Evolutionary conservation across 352 stramenopile genomes (phyloP).

Genomic region (Pythium rhizo-oryzae): DNA sequence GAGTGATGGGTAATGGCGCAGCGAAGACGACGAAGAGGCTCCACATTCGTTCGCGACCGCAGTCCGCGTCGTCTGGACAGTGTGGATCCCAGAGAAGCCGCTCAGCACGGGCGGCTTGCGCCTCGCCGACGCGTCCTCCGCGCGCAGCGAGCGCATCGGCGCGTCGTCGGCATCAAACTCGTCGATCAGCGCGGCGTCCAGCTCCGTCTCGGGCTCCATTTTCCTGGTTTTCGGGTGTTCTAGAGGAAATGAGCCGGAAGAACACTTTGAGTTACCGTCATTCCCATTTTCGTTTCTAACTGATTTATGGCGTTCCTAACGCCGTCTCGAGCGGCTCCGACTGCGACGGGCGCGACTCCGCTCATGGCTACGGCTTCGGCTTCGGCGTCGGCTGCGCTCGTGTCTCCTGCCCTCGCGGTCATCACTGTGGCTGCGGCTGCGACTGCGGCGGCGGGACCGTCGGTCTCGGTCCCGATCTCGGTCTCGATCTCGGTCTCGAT

Average conservation of each 20-base stretch:
- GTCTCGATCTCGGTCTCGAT: constrained; percentile 35
- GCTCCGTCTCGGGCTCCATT: constrained; percentile 37
- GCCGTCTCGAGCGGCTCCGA: constrained; percentile 18
- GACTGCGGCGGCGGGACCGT: constrained; percentile 15
- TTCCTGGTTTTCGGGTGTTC: background rate
- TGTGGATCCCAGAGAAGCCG: background rate
- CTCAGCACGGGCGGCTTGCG: background rate
- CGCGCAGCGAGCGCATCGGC: background rate
- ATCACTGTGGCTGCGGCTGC: constrained; percentile 25
- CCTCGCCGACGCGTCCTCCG: background rate
- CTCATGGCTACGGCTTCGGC: constrained; percentile 17
- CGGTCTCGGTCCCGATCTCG: constrained; percentile 13
- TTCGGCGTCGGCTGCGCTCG: constrained; percentile 3
- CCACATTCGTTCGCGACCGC: background rate
- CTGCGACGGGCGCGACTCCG: background rate
- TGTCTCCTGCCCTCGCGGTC: constrained; percentile 3
- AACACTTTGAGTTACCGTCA: constrained; percentile 4
- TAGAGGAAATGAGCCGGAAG: background rate
- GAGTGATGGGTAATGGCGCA: constrained; percentile 24
- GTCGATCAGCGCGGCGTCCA: constrained; percentile 66
- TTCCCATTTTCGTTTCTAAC: constrained; percentile 9
- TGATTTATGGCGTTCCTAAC: constrained; percentile 17
- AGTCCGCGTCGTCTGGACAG: background rate
- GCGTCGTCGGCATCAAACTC: constrained; percentile 48
- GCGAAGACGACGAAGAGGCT: background rate